Base-by-base conservation (phyloP, 1,284 basidiomycete genomes). In the Austroboletus novae-zelandiae region DNA sequence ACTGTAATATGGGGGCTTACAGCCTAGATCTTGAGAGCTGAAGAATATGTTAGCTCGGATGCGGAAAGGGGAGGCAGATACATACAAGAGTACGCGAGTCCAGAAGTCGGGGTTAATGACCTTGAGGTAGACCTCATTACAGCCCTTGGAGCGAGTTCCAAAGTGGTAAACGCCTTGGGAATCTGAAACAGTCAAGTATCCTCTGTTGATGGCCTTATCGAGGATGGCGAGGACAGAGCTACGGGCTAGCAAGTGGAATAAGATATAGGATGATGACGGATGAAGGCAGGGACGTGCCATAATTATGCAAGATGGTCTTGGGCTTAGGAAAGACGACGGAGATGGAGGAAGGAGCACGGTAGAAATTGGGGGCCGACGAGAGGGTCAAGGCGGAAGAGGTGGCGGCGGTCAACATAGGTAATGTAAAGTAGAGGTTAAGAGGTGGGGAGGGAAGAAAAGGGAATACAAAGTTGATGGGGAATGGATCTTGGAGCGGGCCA, bases 91-190 rank as follows among this genome's bases (percentile, higher is more conserved):
- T 39, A 89, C 74, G 41, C 91, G 81, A 40, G 84, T 74, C 92
- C 92, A 94, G 66, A 94, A 94, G 59, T 82, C 79, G 51, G 86
- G 80, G 64, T 80, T 83, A 29, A 79, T 64, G 44, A 94, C 79
- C 51, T 76, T 76, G 50, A 94, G 70, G 50, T 80, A 78, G 45
- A 87, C 83, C 57, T 76, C 72, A 70, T 78, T 81, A 59, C 71
- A 74, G 42, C 74, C 75, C 57, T 78, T 75, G 60, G 74, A 67
- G 53, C 72, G 73, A 32, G 67, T 71, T 43, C 86, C 86, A 59
- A 81, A 89, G 61, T 75, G 72, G 59, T 78, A 74, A 7, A 74
- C 72, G 53, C 78, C 78, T 57, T 80, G 74, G 20, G 73, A 72
- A 66, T 89, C 86, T 60, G 78, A 74, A 57, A 89, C 76, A 43